Evolutionary conservation across 176 grass and related monocot genomes (phyloP), one percentile per base, ranked within the genome.

Genomic region (Zea mays): DNA sequence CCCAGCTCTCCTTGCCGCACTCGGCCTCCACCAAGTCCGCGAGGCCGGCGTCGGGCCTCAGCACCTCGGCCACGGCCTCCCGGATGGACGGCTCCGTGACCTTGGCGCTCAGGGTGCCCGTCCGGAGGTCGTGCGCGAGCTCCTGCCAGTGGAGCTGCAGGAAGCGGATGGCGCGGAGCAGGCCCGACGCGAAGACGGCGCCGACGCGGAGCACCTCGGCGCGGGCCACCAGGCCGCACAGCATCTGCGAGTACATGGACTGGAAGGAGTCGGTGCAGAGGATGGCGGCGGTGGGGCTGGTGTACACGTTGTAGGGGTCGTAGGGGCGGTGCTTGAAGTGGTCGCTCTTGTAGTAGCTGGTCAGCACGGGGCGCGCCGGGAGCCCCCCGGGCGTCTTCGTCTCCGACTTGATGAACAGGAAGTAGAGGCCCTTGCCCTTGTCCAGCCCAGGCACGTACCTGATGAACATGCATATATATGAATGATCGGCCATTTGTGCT

Each of bases 321-420:
- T 68, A 90, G 0, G 87, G 89, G 6, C 95, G 95, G 85, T 84
- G 57, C 86, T 85, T 89, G 89, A 97, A 97, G 79, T 83, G 74
- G 79, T 93, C 76, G 79, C 95, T 97, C 87, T 97, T 97, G 95
- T 97, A 97, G 85, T 97, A 97, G 83, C 95, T 97, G 3, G 95
- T 97, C 62, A 97, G 91, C 55, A 97, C 95, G 4, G 95, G 89
- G 4, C 91, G 66, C 65, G 95, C 95, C 43, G 88, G 81, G 3
- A 97, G 85, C 0, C 91, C 95, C 73, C 95, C 89, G 20, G 95
- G 87, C 39, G 95, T 97, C 87, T 38, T 79, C 5, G 87, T 88
- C 91, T 97, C 95, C 83, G 95, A 90, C 61, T 97, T 97, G 72
- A 97, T 86, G 77, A 97, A 97, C 36, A 94, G 84, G 75, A 97